phyloP scores from a whole-genome alignment of 306 rosid genomes.

The Dryas drummondii region DNA sequence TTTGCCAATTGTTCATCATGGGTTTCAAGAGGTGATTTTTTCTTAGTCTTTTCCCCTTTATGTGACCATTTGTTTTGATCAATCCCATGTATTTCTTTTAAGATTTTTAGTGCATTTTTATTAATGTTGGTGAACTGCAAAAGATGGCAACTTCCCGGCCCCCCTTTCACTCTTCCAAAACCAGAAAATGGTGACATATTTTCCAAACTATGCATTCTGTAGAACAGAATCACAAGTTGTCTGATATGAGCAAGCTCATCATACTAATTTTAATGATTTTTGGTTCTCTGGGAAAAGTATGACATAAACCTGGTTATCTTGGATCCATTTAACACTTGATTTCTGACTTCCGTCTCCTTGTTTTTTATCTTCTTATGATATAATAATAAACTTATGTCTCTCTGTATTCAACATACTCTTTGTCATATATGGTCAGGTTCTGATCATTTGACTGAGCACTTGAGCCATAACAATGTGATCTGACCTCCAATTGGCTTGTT shows the following conservation, averaged over 20 bases:
- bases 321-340: not conserved
- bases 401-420: not conserved
- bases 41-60: not conserved
- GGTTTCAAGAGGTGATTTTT: slow-evolving; percentile 67
- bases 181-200: not conserved
- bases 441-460: slow-evolving; percentile 1
- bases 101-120: not conserved
- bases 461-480: not conserved
- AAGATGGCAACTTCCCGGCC: not conserved
- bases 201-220: not conserved
- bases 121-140: not conserved
- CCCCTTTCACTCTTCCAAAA: not conserved
- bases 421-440: not conserved
- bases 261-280: not conserved
- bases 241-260: not conserved
- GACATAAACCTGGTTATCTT: not conserved
- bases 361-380: not conserved
- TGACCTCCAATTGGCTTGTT: not conserved
- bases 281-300: not conserved
- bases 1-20: slow-evolving; percentile 82
- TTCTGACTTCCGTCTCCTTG: not conserved
- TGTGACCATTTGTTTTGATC: not conserved
- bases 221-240: not conserved
- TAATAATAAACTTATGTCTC: not conserved
- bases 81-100: not conserved